Conservation (phyloP, 2,329 filamentous ascomycete genomes). For the Didymellaceae sp. region DNA sequence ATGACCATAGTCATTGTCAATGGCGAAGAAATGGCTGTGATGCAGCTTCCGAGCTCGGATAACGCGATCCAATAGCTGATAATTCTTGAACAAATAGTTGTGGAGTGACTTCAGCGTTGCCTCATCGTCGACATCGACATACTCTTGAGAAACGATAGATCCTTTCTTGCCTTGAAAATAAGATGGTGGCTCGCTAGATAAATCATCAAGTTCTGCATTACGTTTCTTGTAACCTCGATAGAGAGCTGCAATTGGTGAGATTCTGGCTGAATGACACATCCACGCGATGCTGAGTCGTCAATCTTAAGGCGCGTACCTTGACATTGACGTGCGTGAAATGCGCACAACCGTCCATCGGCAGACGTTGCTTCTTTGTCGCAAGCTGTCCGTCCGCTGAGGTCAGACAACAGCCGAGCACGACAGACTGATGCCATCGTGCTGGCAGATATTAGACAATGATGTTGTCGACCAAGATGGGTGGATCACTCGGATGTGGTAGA, state of each 20-base stretch:
- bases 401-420: conserved; percentile 30
- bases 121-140: conserved; percentile 50
- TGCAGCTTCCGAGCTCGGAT: conserved; percentile 53
- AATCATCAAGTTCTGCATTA: conserved; percentile 53
- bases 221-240: conserved; percentile 59
- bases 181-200: conserved; percentile 44
- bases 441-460: background rate
- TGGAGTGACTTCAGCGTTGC: conserved; percentile 49
- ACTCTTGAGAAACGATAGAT: conserved; percentile 51
- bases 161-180: conserved; percentile 47
- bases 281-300: background rate
- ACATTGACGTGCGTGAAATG: conserved; percentile 35
- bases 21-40: conserved; percentile 52
- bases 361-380: conserved; percentile 34
- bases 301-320: conserved; percentile 21
- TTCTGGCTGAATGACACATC: too few relatives aligned
- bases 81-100: conserved; percentile 50
- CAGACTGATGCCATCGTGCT: conserved; percentile 22
- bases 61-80: conserved; percentile 50
- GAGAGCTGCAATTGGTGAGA: conserved; percentile 31
- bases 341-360: conserved; percentile 31
- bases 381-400: conserved; percentile 28
- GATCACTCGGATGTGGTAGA: background rate
- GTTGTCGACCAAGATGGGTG: background rate
- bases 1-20: conserved; percentile 54